A percentile compares a stretch with the other conserved stretches of the same genome.
These are phyloP conservation scores for Canavalia ensiformis DNA, from an alignment of 306 rosid genomes.

Conservation along the genomic window DNA sequence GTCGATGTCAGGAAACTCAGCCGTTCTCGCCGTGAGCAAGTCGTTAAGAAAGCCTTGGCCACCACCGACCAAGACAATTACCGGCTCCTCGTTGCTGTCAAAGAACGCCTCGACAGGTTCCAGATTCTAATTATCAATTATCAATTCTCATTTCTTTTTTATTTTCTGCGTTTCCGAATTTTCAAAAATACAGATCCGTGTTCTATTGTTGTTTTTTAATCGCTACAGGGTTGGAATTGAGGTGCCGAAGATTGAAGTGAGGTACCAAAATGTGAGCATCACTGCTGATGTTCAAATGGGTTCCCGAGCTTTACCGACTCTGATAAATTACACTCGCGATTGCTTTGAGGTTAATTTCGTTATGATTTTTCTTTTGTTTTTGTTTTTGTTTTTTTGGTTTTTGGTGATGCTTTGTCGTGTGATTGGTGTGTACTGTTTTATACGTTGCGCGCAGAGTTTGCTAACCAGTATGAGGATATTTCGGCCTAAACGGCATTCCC, in stretches of 20 bases:
- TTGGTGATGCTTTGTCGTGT: neutral
- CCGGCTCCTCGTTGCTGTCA: conserved; percentile 70
- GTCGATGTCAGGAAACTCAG: conserved; percentile 75
- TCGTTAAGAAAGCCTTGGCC: conserved; percentile 79
- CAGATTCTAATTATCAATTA: too few species aligned
- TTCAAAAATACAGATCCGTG: neutral
- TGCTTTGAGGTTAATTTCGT: conserved; percentile 62
- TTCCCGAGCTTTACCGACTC: conserved; percentile 83
- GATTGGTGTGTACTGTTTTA: neutral
- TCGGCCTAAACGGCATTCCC: conserved; percentile 61
- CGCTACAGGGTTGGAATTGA: conserved; percentile 68
- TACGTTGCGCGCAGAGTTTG: conserved; percentile 56
- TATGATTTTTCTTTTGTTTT: neutral
- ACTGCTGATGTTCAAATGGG: conserved; percentile 72
- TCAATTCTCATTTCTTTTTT: neutral
- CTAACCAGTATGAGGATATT: conserved; percentile 58
- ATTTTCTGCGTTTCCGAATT: neutral
- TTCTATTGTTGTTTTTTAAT: conserved; percentile 33
- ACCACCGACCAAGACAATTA: conserved; percentile 83
- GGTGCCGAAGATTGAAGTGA: conserved; percentile 75
- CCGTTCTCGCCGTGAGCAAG: conserved; percentile 65
- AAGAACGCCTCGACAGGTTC: conserved; percentile 74
- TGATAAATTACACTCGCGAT: conserved; percentile 64
- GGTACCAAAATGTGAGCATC: conserved; percentile 64
- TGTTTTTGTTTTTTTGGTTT: too few species aligned